Evolutionary conservation across 768 basidiomycete genomes (phyloP), one percentile per base, ranked within the genome.

Genomic region (Boletus rufocinnamomeus): DNA sequence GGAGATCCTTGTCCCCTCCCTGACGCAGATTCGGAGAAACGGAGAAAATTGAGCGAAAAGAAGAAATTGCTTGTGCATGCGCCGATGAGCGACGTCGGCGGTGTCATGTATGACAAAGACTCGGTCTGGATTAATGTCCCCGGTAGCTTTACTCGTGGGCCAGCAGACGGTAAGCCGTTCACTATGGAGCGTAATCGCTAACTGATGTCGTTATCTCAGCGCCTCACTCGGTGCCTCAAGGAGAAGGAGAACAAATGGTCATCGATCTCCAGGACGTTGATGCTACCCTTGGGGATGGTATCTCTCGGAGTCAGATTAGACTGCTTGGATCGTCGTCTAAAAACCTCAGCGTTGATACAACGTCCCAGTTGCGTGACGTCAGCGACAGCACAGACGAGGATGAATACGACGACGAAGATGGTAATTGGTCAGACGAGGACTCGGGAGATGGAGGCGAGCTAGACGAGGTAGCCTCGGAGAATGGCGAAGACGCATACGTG

Each of bases 21-120:
- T 3, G 91, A 93, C 27, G 83, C 84, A 0, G 91, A 96, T 44
- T 90, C 90, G 52, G 97, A 98, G 77, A 95, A 91, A 76, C 75
- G 92, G 60, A 76, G 96, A 61, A 95, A 92, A 73, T 79, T 99
- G 67, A 95, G 93, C 66, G 97, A 98, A 74, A 96, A 97, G 79
- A 92, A 90, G 73, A 95, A 91, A 70, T 70, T 93, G 41, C 76
- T 96, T 2, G 85, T 98, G 2, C 93, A 98, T 72, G 97, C 97
- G 17, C 97, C 97, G 1, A 98, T 99, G 97, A 97, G 95, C 72
- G 96, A 98, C 67, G 89, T 98, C 2, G 96, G 96, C 13, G 97
- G 96, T 3, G 85, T 99, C 54, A 85, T 91, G 75, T 98, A 96
- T 69, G 97, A 99, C 77, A 98, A 98, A 73, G 96, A 98, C 69